These are phyloP conservation scores for Amyloporia xantha DNA, from an alignment of 768 basidiomycete species.

Conservation along the genomic window DNA sequence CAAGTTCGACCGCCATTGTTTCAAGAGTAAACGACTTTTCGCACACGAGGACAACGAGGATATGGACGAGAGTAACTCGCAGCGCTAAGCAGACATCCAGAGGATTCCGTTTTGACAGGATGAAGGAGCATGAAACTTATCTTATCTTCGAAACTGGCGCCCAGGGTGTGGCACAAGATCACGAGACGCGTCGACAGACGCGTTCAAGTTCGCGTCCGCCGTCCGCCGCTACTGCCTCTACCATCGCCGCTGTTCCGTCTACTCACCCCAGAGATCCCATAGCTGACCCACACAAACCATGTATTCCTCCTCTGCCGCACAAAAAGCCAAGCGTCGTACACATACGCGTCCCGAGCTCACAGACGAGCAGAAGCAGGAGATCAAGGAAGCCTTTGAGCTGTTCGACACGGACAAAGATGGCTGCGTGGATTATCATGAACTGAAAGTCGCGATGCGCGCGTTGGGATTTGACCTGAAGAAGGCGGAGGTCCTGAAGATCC, in stretches of 20 bases:
- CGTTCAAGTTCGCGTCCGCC: background rate
- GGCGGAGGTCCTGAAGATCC: conserved; percentile 91
- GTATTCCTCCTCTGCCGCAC: conserved; percentile 47
- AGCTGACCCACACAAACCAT: background rate
- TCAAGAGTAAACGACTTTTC: no score
- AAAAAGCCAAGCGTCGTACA: conserved; percentile 67
- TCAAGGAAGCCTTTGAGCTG: conserved; percentile 97
- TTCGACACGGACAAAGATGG: conserved; percentile 99
- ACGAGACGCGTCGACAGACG: no score
- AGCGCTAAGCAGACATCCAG: no score
- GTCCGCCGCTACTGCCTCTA: background rate
- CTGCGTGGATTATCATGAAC: conserved; percentile 93
- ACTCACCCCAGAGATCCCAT: background rate
- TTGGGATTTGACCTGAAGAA: conserved; percentile 98
- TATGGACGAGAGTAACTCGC: no score
- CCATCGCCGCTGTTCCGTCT: background rate
- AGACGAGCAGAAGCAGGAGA: conserved; percentile 91
- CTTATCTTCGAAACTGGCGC: no score
- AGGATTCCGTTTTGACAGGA: no score
- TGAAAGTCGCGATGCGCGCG: conserved; percentile 98
- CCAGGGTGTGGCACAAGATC: no score
- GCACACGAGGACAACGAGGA: background rate
- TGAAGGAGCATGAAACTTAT: no score
- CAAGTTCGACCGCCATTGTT: conserved; percentile 60
- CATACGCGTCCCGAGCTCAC: conserved; percentile 77